Base-by-base conservation (phyloP, 129 eudicot species). In the Helianthus annuus region DNA sequence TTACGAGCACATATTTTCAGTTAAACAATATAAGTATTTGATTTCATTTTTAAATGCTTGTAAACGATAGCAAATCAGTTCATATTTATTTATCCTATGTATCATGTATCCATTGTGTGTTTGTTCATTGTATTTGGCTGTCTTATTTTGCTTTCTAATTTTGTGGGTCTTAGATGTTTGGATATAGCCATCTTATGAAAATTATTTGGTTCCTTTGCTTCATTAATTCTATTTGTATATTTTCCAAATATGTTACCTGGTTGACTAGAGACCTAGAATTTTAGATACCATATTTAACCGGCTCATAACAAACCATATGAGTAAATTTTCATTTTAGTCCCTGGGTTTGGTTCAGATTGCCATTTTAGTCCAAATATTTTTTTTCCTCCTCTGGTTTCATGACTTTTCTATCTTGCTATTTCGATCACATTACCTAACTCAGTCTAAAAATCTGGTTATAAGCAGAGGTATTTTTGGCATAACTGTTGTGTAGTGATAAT, bases 101-200 rank as follows among this genome's bases (percentile, higher is more conserved):
- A 4, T 24, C 13, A 38, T 69, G 46, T 70, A 62, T 62, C 59
- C 76, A 27, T 70, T 62, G 51, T 71, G 61, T 70, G 67, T 64
- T 71, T 46, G 72, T 78, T 64, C 82, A 71, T 27, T 78, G 82
- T 71, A 78, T 71, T 63, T 64, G 74, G 73, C 17, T 60, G 72
- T 71, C 42, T 62, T 52, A 52, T 70, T 59, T 70, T 61, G 58
- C 60, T 62, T 78, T 70, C 27, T 38, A 48, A 54, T 7, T 40
- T 15, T 54, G 77, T 78, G 77, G 77, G 82, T 63, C 82, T 78
- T 29, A 53, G 59, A 55, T 61, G 66, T 70, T 59, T 58, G 9
- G 16, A 32, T 29, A 60, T 60, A 32, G 44, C 45, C 44, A 60
- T 14, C 65, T 12, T 29, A 12, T 32, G 66, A 32, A 60, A 29